Base-by-base conservation (phyloP, 306 rosid genomes). In the Alnus glutinosa region DNA sequence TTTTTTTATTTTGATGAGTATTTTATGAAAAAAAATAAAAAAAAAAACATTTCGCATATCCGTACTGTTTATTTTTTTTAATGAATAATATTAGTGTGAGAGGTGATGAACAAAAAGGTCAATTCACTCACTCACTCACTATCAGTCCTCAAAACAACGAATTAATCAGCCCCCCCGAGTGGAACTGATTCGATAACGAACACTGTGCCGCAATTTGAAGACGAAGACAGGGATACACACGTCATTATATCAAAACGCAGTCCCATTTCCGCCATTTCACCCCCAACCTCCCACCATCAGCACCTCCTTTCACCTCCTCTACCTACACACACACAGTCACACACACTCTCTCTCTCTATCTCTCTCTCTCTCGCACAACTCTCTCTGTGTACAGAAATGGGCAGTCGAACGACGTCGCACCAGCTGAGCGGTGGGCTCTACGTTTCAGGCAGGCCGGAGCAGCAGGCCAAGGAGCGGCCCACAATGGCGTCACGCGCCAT, bases 391-490 rank as follows among this genome's bases (percentile, higher is more conserved):
- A 51, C 42, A 39, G 62, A 19, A 4, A 19, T 96, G 99, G 93
- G 94, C 32, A 81, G 90, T 9, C 93, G 93, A 80, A 88, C 91
- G 80, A 96, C 94, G 50, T 90, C 98, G 34, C 99, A 95, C 84
- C 96, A 95, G 88, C 94, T 93, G 74, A 91, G 98, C 67, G 82
- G 89, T 39, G 99, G 99, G 52, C 97, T 95, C 68, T 90, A 90
- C 73, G 97, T 95, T 5, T 95, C 98, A 71, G 99, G 99, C 32
- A 89, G 92, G 16, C 98, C 97, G 52, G 99, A 95, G 73, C 87
- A 69, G 67, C 89, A 91, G 77, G 80, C 63, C 46, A 95, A 95
- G 73, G 98, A 93, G 71, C 90, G 92, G 23, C 99, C 98, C 12
- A 92, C 99, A 88, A 90, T 95, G 88, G 84, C 87, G 14, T 88